Conservation (phyloP, 1,284 basidiomycete species). For the Apiotrichum siamense region DNA sequence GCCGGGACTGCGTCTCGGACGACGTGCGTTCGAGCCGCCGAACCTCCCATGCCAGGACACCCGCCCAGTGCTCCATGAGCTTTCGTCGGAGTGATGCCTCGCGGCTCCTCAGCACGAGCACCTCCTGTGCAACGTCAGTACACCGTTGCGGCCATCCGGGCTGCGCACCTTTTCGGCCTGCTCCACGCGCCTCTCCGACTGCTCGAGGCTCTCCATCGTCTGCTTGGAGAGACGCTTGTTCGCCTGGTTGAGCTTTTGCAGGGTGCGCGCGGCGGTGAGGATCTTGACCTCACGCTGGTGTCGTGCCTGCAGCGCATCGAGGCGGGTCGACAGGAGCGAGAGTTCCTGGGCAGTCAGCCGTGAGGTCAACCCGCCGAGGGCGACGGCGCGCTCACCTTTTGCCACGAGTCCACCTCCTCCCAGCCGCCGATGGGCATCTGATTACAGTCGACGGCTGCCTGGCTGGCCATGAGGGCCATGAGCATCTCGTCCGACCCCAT, state of each 20-base stretch:
- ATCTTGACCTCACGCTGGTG: constrained; percentile 48
- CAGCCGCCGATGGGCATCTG: constrained; percentile 66
- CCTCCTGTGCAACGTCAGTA: constrained; percentile 30
- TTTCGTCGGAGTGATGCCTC: constrained; percentile 38
- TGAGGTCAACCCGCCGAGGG: background rate
- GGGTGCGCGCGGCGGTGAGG: constrained; percentile 44
- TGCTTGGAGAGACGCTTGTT: constrained; percentile 48
- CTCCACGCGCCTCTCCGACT: constrained; percentile 44
- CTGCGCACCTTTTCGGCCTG: constrained; percentile 45
- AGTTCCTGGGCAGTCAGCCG: constrained; percentile 33
- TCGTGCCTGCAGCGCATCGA: constrained; percentile 37
- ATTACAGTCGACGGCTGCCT: constrained; percentile 67
- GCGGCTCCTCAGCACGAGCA: constrained; percentile 40
- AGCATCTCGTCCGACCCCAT: constrained; percentile 61
- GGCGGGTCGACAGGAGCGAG: constrained; percentile 33
- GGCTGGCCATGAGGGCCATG: constrained; percentile 73
- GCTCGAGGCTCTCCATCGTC: constrained; percentile 45
- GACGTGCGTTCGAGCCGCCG: constrained; percentile 35
- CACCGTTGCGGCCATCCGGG: background rate
- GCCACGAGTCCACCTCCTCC: constrained; percentile 84
- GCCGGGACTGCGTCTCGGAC: constrained; percentile 11
- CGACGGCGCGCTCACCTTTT: constrained; percentile 65
- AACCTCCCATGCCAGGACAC: constrained; percentile 48
- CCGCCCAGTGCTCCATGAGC: constrained; percentile 48
- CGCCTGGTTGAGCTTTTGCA: constrained; percentile 44